Base-by-base conservation (phyloP, 2,329 filamentous ascomycete genomes). In the Exophiala aquamarina region DNA sequence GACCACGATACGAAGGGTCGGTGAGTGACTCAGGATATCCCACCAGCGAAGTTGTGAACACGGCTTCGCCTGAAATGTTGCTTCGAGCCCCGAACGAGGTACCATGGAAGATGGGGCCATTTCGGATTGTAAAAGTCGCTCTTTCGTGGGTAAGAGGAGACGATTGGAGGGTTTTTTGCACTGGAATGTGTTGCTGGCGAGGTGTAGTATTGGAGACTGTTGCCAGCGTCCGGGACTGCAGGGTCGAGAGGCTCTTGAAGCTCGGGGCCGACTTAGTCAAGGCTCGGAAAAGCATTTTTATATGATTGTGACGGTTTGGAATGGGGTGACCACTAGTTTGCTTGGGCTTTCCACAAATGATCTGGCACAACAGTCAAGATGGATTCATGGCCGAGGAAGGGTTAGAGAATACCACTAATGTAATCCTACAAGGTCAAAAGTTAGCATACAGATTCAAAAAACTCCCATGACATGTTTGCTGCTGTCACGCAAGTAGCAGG, bases 1-100 rank as follows among this genome's bases (percentile, higher is more conserved):
- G 93, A 44, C 72, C 82, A 59, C 82, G 81, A 68, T 85, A 85
- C 47, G 82, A 84, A 10, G 82, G 82, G 58, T 84, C 82, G 63
- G 81, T 83, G 74, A 85, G 74, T 36, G 81, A 96, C 77, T 98
- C 93, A 59, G 93, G 93, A 70, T 98, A 98, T 63, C 93, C 93
- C 50, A 98, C 93, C 46, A 97, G 83, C 18, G 92, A 96, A 52
- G 93, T 97, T 54, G 93, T 97, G 78, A 98, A 98, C 68, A 97
- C 93, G 36, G 93, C 93, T 76, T 98, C 93, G 61, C 93, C 93
- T 55, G 91, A 95, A 66, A 97, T 88, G 78, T 96, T 98, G 69
- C 87, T 82, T 70, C 94, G 93, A 65, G 93, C 93, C 63, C 93
- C 93, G 63, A 97, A 98, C 50, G 92, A 95, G 67, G 88, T 95